Base-by-base conservation (phyloP, 305 asterid species). In the Fraxinus angustifolia region DNA sequence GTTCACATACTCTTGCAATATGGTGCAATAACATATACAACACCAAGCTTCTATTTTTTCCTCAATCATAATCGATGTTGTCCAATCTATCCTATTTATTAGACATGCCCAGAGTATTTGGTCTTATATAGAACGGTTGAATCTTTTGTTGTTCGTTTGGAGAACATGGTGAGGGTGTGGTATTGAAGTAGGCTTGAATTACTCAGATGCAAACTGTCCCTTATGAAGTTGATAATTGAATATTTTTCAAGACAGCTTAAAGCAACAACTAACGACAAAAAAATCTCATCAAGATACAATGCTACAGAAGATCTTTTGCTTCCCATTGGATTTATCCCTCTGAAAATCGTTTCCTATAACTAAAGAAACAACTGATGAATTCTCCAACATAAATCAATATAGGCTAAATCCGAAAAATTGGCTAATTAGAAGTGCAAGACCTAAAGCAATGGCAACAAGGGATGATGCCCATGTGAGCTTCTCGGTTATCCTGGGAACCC, bases 401-500 rank as follows among this genome's bases (percentile, higher is more conserved):
- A 96, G 88, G 77, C 93, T 93, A 85, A 90, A 92, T 4, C 98
- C 99, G 30, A 94, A 93, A 89, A 81, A 88, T 78, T 93, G 97
- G 90, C 97, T 94, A 48, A 93, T 71, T 45, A 96, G 86, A 80
- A 96, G 90, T 0, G 94, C 91, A 71, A 96, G 79, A 70, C 99
- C 99, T 68, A 96, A 80, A 62, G 86, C 93, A 78, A 96, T 94
- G 1, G 99, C 98, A 23, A 96, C 81, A 56, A 94, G 88, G 6
- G 99, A 96, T 4, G 99, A 92, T 0, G 91, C 98, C 99, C 99
- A 96, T 0, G 98, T 96, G n/a, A 96, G 97, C 87, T 96, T 94
- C 92, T 96, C 99, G 0, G 99, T 96, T 45, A 96, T 90, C 80
- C 97, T 87, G 1, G 99, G 99, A 30, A 96, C 85, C 81, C 95